Conservation (phyloP, 192 early-diverging fungal genomes). For the Backusella tuberculispora region DNA sequence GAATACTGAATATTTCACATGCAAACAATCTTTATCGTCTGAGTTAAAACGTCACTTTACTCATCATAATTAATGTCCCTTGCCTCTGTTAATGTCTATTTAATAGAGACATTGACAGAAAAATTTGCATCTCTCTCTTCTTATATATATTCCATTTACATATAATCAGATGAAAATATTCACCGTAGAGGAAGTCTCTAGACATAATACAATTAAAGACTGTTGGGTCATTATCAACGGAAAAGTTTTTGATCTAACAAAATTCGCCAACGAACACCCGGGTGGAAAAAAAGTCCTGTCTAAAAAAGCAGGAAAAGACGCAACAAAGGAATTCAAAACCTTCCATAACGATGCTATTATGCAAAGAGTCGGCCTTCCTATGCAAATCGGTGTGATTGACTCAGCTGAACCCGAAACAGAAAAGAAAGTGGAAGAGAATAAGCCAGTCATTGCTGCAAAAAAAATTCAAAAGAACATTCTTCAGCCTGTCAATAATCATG, state of each 20-base stretch:
- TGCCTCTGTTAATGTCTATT: background rate
- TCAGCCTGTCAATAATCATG: constrained; percentile 64
- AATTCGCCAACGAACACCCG: constrained; percentile 81
- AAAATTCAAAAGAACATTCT: background rate
- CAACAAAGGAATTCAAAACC: constrained; percentile 81
- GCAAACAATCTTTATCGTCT: background rate
- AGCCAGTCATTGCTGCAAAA: background rate
- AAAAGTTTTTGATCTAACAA: constrained; percentile 79
- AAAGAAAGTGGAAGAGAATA: background rate
- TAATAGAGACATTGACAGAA: too few species aligned
- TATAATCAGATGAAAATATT: constrained; percentile 37
- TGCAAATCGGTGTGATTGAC: constrained; percentile 38
- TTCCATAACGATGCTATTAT: constrained; percentile 53
- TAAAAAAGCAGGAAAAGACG: constrained; percentile 78
- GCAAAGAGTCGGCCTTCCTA: constrained; percentile 31
- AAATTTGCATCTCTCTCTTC: background rate
- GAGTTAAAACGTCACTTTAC: constrained; percentile 5
- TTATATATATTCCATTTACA: background rate
- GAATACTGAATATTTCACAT: constrained; percentile 2
- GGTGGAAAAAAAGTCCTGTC: constrained; percentile 90
- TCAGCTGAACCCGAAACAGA: background rate
- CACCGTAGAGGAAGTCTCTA: constrained; percentile 64
- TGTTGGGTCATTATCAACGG: constrained; percentile 78
- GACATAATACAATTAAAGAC: constrained; percentile 68
- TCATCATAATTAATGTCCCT: background rate